These are phyloP conservation scores for Coriaria nepalensis DNA, from an alignment of 306 rosid genomes.

Conservation along the genomic window DNA sequence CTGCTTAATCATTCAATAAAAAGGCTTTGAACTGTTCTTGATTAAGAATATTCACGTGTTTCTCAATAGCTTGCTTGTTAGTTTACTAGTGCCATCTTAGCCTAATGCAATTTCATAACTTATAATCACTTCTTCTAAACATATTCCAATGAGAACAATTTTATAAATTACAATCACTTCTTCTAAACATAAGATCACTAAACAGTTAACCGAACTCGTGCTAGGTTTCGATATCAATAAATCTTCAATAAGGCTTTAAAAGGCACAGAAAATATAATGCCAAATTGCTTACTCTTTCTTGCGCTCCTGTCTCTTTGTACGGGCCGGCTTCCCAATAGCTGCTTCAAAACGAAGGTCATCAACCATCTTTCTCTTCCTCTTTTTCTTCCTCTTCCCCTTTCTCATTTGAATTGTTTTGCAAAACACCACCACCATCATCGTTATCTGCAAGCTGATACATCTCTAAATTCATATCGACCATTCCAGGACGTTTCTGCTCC, in stretches of 20 bases:
- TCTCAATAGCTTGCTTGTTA: too few species aligned
- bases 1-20: conserved; percentile 1
- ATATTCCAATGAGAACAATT: too few species aligned
- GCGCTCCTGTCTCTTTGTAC: conserved; percentile 46
- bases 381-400: conserved; percentile 42
- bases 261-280: background rate
- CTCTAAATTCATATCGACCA: conserved; percentile 12
- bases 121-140: too few species aligned
- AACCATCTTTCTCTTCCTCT: conserved; percentile 62
- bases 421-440: conserved; percentile 11
- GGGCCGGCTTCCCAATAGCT: conserved; percentile 26
- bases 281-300: conserved; percentile 52
- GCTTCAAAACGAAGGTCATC: conserved; percentile 65
- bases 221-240: too few species aligned
- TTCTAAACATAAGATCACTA: background rate
- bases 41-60: background rate
- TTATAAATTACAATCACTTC: background rate
- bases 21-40: conserved; percentile 1
- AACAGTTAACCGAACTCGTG: background rate
- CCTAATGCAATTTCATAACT: background rate
- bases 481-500: conserved; percentile 13
- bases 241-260: background rate
- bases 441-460: conserved; percentile 17
- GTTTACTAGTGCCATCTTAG: too few species aligned
- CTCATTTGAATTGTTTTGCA: conserved; percentile 20